phyloP scores from a whole-genome alignment of 306 rosid genomes.

The Astragalus glycyphyllos region DNA sequence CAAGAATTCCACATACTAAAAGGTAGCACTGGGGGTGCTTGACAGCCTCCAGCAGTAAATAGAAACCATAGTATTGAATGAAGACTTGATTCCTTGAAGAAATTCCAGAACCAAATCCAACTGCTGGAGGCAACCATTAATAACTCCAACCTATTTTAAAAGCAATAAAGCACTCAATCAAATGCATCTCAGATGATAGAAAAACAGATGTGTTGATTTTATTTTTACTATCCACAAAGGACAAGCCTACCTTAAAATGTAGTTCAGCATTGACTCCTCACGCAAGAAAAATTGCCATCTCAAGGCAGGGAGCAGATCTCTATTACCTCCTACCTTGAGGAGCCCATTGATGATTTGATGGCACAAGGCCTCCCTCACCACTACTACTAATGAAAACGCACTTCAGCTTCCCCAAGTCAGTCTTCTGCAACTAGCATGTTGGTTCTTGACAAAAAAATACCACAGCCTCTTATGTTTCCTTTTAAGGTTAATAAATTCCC shows the following conservation, averaged over 20 bases:
- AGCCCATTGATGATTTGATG: no score
- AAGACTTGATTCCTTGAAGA: conserved; percentile 76
- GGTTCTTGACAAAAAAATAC: no score
- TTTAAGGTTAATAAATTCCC: no score
- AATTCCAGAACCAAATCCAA: conserved; percentile 76
- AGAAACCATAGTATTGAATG: conserved; percentile 47
- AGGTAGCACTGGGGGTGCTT: conserved; percentile 58
- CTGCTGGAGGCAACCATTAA: conserved; percentile 67
- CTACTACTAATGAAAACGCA: no score
- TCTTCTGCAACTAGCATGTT: no score
- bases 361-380: no score
- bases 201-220: conserved; percentile 51
- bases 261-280: conserved; percentile 49
- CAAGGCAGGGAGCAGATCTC: no score
- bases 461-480: no score
- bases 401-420: no score
- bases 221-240: conserved; percentile 49
- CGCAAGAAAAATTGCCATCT: no score
- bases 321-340: no score
- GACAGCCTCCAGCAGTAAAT: conserved; percentile 67
- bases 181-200: conserved; percentile 55
- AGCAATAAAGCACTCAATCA: conserved; percentile 86
- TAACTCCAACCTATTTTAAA: conserved; percentile 87
- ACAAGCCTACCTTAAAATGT: conserved; percentile 75
- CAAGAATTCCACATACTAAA: not conserved